Base-by-base conservation (phyloP, 176 grass and related monocot species). In the Cenchrus americanus region DNA sequence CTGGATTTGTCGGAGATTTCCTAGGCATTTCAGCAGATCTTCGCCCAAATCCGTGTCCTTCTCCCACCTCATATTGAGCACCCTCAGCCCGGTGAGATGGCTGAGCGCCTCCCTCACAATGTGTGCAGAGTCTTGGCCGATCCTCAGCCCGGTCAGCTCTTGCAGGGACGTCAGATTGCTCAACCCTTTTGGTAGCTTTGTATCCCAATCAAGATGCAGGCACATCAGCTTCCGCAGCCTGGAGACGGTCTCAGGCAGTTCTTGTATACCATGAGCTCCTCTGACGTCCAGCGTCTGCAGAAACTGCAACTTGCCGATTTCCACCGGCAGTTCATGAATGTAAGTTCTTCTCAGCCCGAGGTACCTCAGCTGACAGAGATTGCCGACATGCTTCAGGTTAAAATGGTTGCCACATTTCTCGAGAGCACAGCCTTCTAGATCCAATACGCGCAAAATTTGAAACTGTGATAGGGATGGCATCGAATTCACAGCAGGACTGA, bases 381-480 rank as follows among this genome's bases (percentile, higher is more conserved):
- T 50, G 23, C 43, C 43, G 3, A 79, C 22, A 32, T 79, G 23
- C 15, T 13, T 30, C 17, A 50, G 60, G 8, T 22, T 58, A 0
- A 57, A 21, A 75, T 73, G 47, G 24, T 14, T 4, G 8, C 49
- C 26, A 32, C 49, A 74, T 53, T 54, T 34, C 1, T 4, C 41
- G 0, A 75, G 73, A 40, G n/a, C 30, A 58, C 73, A 75, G 0
- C 73, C 52, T 75, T 75, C 73, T 8, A 75, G 53, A 41, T 75
- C 73, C 52, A 75, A 5, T 30, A 75, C 73, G 0, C 73, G 52
- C 0, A 75, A 0, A 58, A 58, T 18, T 41, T 75, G 73, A 10
- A 75, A 75, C 34, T 22, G 15, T 58, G 52, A 42, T 14, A 75
- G 73, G 10, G 8, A n/a, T 57, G 72, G 51, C 30, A 75, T 41